Conservation (phyloP, 371 early-diverging fungal genomes). For the Homolaphlyctis polyrhiza region DNA sequence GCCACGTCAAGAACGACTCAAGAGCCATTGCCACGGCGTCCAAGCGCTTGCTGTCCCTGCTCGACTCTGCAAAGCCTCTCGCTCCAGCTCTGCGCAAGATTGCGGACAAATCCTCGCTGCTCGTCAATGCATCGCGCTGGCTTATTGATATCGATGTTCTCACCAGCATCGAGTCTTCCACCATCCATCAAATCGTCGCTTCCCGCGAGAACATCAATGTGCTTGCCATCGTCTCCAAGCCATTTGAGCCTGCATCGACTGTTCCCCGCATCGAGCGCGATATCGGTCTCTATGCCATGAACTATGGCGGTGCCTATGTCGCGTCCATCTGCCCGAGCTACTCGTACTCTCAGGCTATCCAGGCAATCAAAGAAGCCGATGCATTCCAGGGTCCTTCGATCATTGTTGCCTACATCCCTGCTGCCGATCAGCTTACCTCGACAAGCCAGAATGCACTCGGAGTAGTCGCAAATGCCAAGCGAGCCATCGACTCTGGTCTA, state of each 20-base stretch:
- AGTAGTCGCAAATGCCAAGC: conserved; percentile 80
- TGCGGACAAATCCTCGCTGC: conserved; percentile 12
- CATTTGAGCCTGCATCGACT: background rate
- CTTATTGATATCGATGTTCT: conserved; percentile 81
- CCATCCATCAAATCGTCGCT: conserved; percentile 80
- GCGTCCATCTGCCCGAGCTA: conserved; percentile 84
- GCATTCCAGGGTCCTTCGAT: conserved; percentile 84
- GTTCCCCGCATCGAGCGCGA: conserved; percentile 76
- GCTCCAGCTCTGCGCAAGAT: background rate
- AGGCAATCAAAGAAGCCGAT: conserved; percentile 86
- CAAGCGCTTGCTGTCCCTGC: background rate
- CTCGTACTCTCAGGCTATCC: conserved; percentile 80
- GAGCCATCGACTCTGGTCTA: conserved; percentile 80
- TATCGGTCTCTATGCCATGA: conserved; percentile 90
- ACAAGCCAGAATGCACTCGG: conserved; percentile 44
- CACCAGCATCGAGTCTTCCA: conserved; percentile 62
- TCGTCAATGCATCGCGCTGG: conserved; percentile 72
- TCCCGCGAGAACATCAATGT: conserved; percentile 82
- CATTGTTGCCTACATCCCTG: conserved; percentile 67
- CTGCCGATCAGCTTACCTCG: background rate
- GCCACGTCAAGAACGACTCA: conserved; percentile 48
- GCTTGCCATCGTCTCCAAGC: conserved; percentile 71
- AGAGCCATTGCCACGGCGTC: conserved; percentile 25
- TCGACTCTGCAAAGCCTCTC: background rate
- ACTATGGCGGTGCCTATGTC: conserved; percentile 81